Evolutionary conservation across 1,284 basidiomycete species (phyloP), one percentile per base, ranked within the genome.

Genomic region (Inonotus hispidus): DNA sequence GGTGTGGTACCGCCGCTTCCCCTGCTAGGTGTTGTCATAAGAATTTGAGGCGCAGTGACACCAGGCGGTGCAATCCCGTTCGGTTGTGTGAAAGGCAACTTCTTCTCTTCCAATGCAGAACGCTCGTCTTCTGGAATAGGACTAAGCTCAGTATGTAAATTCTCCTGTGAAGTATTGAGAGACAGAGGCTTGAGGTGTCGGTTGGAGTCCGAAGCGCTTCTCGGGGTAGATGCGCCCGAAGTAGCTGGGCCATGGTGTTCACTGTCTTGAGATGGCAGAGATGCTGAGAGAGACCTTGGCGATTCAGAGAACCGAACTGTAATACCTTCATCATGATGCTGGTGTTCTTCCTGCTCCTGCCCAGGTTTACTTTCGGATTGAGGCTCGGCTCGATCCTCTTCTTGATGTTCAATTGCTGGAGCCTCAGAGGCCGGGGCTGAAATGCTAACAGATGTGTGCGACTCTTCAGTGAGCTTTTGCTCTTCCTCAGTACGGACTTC

Each of bases 301-400:
- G 66, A 64, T 47, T 63, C 66, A 32, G 66, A 61, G 14, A 65
- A 61, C 11, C 58, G 60, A 1, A 63, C 39, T 25, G 47, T 55
- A 11, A 58, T 23, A 13, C 19, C 50, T 21, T 63, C 64, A 14
- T 38, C 35, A 14, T 58, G 39, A 27, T 63, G 58, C 46, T 32
- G n/a, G 10, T 29, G 25, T 6, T 60, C 41, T 16, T 10, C 19
- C 23, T 32, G 37, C 1, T 41, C 53, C n/a, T 50, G 41, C 16
- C n/a, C 1, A 1, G 41, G 41, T 6, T 43, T 8, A 8, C 32
- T 16, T n/a, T 43, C 56, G 2, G 59, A n/a, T 23, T 46, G 53
- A 35, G 27, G 23, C 19, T 54, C 56, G 2, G 59, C n/a, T 23
- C 37, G 53, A 35, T 14, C 13, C 19, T 54, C 41, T 25, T 53